Base-by-base conservation (phyloP, 2,329 filamentous ascomycete genomes). In the Aspergillus sp. region DNA sequence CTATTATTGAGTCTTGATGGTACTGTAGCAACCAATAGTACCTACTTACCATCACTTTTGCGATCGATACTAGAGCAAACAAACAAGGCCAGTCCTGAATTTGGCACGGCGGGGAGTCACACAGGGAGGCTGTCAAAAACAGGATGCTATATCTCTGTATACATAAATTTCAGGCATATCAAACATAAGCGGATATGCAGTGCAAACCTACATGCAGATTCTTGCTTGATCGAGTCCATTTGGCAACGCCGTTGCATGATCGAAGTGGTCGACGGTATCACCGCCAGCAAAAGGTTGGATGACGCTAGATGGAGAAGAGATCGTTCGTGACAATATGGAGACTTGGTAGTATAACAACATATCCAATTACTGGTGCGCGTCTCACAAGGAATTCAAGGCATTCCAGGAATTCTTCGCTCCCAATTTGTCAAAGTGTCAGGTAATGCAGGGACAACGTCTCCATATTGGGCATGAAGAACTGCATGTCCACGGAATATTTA, bases 391-490 rank as follows among this genome's bases (percentile, higher is more conserved):
- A 25, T 23, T 11, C 17, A 41, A 34, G 9, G 17, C 19, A 23
- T 43, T 53, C 31, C 25, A 34, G 15, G 49, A 8, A 34, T 31
- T 51, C 1, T 25, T 19, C 9, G 28, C 22, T 13, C 4, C 23
- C 23, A 53, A n/a, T 34, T 15, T 47, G 54, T 56, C 28, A 56
- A 34, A 53, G 30, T 25, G 31, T 55, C 30, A 47, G 38, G 23
- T 22, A 25, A 48, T 53, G 52, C 58, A 61, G 48, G 45, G 48
- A 48, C 41, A 38, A 41, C 11, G 43, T 49, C 52, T 59, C 51
- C 52, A 53, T 65, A 30, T 65, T 65, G 63, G 60, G 63, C 63
- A 65, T 58, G 49, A 60, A 64, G 38, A 55, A 57, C 7, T 34
- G 49, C 48, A 57, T 53, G 57, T 41, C 22, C 11, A 56, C 30